A percentile compares a stretch with the other conserved stretches of the same genome.
phyloP scores from a whole-genome alignment of 2,329 filamentous ascomycete genomes.

The Colletotrichum sp. region DNA sequence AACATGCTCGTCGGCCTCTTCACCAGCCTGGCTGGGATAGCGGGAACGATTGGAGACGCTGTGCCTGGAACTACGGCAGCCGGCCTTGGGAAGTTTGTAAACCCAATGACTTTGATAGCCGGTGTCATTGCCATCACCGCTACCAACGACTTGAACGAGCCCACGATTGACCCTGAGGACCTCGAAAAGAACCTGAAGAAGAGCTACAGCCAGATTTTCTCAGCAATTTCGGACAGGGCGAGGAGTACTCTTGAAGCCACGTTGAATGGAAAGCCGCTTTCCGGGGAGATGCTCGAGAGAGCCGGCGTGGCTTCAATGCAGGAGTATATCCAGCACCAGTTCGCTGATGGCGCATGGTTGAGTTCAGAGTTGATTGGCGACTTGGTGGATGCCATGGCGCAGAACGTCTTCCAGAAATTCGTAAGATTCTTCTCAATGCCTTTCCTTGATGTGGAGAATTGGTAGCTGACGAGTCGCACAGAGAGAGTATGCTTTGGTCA shows the following conservation, averaged over 20 bases:
- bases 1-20: neutral
- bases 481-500: neutral
- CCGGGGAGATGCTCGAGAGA: neutral
- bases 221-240: neutral
- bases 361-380: neutral
- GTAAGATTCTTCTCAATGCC: rapidly evolving
- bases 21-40: neutral
- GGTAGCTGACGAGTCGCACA: neutral
- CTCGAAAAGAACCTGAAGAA: neutral
- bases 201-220: neutral
- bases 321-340: neutral
- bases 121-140: neutral
- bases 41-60: neutral
- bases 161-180: neutral
- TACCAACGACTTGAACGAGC: neutral
- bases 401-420: neutral
- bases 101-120: neutral
- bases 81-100: neutral
- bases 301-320: neutral
- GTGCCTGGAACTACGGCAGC: neutral
- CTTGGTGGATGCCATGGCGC: neutral
- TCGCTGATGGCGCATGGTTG: neutral
- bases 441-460: rapidly evolving
- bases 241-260: neutral
- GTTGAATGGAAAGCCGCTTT: neutral